Base-by-base conservation (phyloP, 176 grass and related monocot genomes). In the Cenchrus fungigraminus region DNA sequence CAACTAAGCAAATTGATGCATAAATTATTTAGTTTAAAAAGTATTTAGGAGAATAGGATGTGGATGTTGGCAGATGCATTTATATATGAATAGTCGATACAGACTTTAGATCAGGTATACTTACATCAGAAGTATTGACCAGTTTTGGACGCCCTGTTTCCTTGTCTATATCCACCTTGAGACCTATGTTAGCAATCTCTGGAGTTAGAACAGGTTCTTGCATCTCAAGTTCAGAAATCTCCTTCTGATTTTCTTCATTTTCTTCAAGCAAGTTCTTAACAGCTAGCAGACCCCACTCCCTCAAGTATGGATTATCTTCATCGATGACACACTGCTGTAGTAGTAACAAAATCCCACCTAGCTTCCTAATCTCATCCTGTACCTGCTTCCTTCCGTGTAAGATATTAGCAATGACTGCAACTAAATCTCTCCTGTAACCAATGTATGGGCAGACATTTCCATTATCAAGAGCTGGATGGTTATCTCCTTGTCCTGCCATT, bases 241-340 rank as follows among this genome's bases (percentile, higher is more conserved):
- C 89, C 77, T 84, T 69, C 61, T 94, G 84, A 83, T 98, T 98
- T 84, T 94, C 93, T 74, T 64, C 84, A 84, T 98, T 98, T 71
- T 67, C 93, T 79, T 94, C 97, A 56, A 98, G 82, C 88, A 98
- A 89, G 81, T 98, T 88, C 74, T 88, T 95, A 20, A 98, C 79
- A 29, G 89, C 87, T 54, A 95, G 65, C 68, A 98, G 70, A 49
- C 90, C 97, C 97, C 93, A 98, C 74, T 98, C 97, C 86, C 93
- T 92, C 79, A 96, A 76, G 68, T 88, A 98, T 60, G 91, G 91
- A 61, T 96, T 98, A 34, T 94, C 93, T 78, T 98, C 93, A 76
- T 98, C 93, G 42, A 98, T 17, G 68, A 98, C 90, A 59, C 97
- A 96, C 16, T 98, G 97, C 83, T 98, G 97, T 86, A 98, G 80